These are phyloP conservation scores for Carpinus fangiana DNA, from an alignment of 306 rosid species.

Conservation along the genomic window DNA sequence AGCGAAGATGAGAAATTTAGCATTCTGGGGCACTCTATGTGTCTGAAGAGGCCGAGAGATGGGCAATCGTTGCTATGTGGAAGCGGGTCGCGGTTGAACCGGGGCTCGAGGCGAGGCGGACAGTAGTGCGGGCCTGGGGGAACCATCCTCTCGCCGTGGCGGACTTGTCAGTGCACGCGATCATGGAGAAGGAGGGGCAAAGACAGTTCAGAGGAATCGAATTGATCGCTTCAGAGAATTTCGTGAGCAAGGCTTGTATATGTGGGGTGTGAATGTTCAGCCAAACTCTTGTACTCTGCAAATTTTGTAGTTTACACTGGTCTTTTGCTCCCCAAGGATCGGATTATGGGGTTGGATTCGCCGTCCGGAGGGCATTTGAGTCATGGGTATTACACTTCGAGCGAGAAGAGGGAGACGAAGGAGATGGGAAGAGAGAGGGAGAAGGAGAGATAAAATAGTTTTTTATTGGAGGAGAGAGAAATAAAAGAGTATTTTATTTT, in stretches of 20 bases:
- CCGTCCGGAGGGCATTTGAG: constrained; percentile 89
- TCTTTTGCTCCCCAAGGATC: constrained; percentile 68
- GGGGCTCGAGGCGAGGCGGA: constrained; percentile 36
- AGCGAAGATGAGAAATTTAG: constrained; percentile 54
- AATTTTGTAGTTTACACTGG: constrained; percentile 81
- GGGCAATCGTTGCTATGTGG: constrained; percentile 21
- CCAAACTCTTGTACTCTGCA: constrained; percentile 87
- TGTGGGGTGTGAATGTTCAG: constrained; percentile 94
- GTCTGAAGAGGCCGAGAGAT: constrained; percentile 56
- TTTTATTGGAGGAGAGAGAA: no score
- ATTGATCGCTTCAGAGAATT: constrained; percentile 82
- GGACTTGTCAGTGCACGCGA: constrained; percentile 62
- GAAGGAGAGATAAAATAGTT: no score
- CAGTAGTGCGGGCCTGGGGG: constrained; percentile 58
- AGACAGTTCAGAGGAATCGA: constrained; percentile 78
- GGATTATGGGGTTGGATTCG: constrained; percentile 88
- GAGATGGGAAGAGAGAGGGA: no score
- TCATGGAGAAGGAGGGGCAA: constrained; percentile 73
- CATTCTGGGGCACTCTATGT: constrained; percentile 54
- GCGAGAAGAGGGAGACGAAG: no score
- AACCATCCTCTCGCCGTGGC: constrained; percentile 59
- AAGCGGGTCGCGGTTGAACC: constrained; percentile 42
- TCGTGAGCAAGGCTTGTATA: constrained; percentile 75
- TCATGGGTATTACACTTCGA: constrained; percentile 74
- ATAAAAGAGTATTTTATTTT: no score